Evolutionary conservation across 2,329 filamentous ascomycete genomes (phyloP).

Genomic region (Aspergillus arachidicola): DNA sequence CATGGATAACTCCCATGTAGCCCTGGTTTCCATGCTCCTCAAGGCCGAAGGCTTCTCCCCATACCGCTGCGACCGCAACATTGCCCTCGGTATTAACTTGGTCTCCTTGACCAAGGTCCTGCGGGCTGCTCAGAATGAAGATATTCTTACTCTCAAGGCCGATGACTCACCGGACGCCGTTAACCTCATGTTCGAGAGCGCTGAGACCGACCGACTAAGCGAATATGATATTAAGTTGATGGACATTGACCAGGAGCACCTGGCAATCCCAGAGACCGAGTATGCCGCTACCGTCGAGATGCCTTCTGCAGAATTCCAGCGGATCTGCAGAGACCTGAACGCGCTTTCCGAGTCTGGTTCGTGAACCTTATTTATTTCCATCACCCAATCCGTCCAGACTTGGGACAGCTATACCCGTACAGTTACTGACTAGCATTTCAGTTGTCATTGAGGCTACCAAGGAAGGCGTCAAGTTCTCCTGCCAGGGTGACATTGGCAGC

Average conservation of each 20-base stretch:
- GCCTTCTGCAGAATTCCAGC: constrained; percentile 87
- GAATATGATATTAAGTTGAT: constrained; percentile 99
- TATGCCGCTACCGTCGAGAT: constrained; percentile 89
- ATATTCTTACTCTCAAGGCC: constrained; percentile 94
- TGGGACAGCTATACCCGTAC: background rate
- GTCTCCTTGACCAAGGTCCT: constrained; percentile 96
- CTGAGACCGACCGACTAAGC: constrained; percentile 84
- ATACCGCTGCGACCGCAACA: constrained; percentile 98
- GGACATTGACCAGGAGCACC: constrained; percentile 99
- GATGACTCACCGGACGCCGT: constrained; percentile 95
- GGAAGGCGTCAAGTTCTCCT: constrained; percentile 94
- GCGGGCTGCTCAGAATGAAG: constrained; percentile 89
- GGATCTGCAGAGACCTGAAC: constrained; percentile 90
- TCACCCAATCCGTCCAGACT: background rate
- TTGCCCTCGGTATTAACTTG: constrained; percentile 96
- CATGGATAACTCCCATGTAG: constrained; percentile 99
- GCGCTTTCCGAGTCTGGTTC: constrained; percentile 93
- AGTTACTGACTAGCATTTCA: constrained; percentile 39
- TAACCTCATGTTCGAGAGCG: constrained; percentile 93
- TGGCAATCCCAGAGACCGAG: constrained; percentile 98
- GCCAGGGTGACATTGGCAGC: constrained; percentile 92
- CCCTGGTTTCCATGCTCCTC: constrained; percentile 97
- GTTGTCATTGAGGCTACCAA: constrained; percentile 96
- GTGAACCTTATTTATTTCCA: constrained; percentile 32
- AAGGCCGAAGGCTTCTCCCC: constrained; percentile 92